phyloP scores from a whole-genome alignment of 2,329 filamentous ascomycete species.

The Paecilomyces niveus region DNA sequence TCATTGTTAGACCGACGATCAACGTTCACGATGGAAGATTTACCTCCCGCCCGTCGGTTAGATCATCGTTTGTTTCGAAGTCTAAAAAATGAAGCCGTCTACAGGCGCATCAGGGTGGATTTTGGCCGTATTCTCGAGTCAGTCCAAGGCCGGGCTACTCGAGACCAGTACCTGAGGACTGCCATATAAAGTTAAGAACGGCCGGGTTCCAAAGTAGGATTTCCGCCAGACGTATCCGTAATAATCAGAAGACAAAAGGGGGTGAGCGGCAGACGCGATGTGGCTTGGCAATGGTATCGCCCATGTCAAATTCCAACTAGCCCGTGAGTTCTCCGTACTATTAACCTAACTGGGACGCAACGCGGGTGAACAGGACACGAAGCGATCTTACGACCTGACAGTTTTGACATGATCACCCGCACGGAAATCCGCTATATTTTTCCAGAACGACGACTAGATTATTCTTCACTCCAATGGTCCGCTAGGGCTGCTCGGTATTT shows the following conservation, averaged over 20 bases:
- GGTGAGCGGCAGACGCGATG: background rate
- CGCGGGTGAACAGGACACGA: background rate
- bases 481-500: background rate
- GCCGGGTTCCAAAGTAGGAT: background rate
- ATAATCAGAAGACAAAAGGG: background rate
- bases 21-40: background rate
- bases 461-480: background rate
- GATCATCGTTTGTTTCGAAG: background rate
- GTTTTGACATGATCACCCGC: background rate
- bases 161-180: background rate
- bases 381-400: background rate
- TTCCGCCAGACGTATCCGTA: background rate
- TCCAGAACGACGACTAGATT: background rate
- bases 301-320: background rate
- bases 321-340: background rate
- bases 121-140: background rate
- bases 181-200: background rate
- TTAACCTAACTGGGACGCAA: background rate
- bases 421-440: background rate
- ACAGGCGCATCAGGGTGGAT: background rate
- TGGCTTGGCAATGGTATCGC: background rate
- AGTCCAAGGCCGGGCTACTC: background rate
- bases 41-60: background rate
- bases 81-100: background rate
- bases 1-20: background rate